These are phyloP conservation scores for Artemisia tridentata DNA, from an alignment of 129 eudicot species.

Conservation along the genomic window DNA sequence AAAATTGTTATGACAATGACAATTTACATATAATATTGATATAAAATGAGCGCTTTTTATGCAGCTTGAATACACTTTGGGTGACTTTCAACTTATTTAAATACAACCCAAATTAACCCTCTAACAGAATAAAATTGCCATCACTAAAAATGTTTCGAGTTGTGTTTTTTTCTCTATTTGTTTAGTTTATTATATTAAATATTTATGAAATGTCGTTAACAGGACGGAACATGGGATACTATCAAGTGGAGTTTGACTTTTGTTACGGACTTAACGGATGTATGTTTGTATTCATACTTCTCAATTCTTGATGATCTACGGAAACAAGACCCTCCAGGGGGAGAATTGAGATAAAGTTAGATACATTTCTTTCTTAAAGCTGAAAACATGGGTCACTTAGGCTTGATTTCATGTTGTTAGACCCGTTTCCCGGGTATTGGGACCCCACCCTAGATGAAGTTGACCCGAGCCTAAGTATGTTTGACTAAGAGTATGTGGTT, in stretches of 20 bases:
- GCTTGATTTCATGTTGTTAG: slow-evolving; percentile 3
- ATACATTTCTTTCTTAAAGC: background rate
- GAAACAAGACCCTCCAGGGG: slow-evolving; percentile 55
- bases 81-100: background rate
- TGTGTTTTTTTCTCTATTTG: background rate
- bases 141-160: background rate
- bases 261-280: slow-evolving; percentile 73
- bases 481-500: no score
- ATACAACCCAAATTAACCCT: background rate
- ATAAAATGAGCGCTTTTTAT: background rate
- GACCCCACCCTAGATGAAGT: no score
- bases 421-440: no score
- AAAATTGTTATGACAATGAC: background rate
- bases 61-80: background rate
- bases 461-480: no score
- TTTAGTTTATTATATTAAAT: background rate
- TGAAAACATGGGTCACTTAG: background rate
- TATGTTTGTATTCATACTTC: slow-evolving; percentile 71
- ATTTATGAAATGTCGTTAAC: slow-evolving; percentile 28
- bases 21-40: no score
- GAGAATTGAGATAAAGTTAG: slow-evolving; percentile 76
- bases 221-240: slow-evolving; percentile 88
- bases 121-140: background rate
- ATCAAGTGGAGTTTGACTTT: slow-evolving; percentile 58
- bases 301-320: slow-evolving; percentile 72